Evolutionary conservation across 1,284 basidiomycete species (phyloP).

Genomic region (Apiotrichum brassicae): DNA sequence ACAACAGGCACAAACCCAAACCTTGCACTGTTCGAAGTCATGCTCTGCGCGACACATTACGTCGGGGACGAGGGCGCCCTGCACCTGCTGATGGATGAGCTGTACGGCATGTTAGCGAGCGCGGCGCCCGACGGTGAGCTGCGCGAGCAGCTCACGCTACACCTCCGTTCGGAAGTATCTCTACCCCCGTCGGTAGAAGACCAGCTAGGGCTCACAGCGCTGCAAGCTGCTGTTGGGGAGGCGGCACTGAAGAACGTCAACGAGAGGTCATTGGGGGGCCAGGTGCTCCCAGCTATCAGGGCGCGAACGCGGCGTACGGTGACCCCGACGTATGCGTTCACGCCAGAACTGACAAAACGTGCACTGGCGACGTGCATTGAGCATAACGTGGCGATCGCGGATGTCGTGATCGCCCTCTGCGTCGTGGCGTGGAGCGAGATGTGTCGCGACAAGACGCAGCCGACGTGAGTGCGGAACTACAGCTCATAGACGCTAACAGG

Average conservation of each 20-base stretch:
- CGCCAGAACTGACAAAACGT: constrained; percentile 48
- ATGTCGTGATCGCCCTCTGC: constrained; percentile 65
- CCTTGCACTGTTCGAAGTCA: constrained; percentile 49
- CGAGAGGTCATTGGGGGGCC: constrained; percentile 18
- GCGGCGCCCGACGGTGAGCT: constrained; percentile 18
- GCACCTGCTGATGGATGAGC: constrained; percentile 65
- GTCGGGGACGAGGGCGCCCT: constrained; percentile 72
- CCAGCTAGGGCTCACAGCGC: constrained; percentile 9
- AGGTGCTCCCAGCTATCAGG: constrained; percentile 17
- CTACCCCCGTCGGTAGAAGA: constrained; percentile 21
- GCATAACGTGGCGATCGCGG: constrained; percentile 65
- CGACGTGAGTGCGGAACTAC: constrained; percentile 49
- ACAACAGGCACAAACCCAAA: constrained; percentile 16
- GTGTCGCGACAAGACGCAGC: constrained; percentile 47
- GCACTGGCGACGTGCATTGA: constrained; percentile 46
- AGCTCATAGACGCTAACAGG: no score
- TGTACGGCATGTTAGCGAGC: constrained; percentile 54
- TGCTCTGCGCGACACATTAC: constrained; percentile 66
- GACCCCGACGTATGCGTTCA: constrained; percentile 26
- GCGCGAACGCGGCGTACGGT: constrained; percentile 19
- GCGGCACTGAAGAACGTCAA: constrained; percentile 33
- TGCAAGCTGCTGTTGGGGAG: not conserved
- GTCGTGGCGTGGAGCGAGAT: constrained; percentile 64
- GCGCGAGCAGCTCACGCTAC: constrained; percentile 3
- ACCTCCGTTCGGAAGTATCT: not conserved